Evolutionary conservation across 352 stramenopile species (phyloP).

Genomic region (Phytophthora podocarpi): DNA sequence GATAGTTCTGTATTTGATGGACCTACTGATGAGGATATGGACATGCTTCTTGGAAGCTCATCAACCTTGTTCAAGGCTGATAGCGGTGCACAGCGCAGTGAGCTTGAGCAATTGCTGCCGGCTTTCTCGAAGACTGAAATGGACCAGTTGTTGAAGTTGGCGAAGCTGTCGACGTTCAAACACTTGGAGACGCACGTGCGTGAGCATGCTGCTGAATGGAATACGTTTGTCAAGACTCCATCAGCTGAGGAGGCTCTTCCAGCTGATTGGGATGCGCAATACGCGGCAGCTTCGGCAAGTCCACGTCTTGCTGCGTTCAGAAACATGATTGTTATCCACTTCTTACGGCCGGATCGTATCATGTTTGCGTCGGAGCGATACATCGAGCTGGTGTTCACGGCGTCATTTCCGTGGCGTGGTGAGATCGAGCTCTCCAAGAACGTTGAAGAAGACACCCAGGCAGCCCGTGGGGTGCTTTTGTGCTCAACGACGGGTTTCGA

Average conservation of each 20-base stretch:
- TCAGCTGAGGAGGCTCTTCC: conserved; percentile 80
- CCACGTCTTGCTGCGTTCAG: conserved; percentile 79
- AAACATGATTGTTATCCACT: conserved; percentile 80
- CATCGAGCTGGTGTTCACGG: conserved; percentile 87
- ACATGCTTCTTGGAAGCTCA: conserved; percentile 67
- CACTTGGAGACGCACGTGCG: conserved; percentile 75
- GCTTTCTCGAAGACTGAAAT: conserved; percentile 71
- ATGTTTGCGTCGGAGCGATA: conserved; percentile 83
- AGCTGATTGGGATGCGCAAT: conserved; percentile 54
- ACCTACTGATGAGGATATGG: conserved; percentile 73
- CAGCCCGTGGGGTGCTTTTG: conserved; percentile 94
- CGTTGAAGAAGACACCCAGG: conserved; percentile 91
- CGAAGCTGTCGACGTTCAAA: conserved; percentile 78
- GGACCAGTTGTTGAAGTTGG: conserved; percentile 88
- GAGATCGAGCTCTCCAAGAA: conserved; percentile 95
- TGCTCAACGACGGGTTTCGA: conserved; percentile 98
- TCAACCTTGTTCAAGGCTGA: conserved; percentile 56
- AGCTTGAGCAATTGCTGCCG: conserved; percentile 57
- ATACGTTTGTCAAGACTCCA: conserved; percentile 77
- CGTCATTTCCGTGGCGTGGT: conserved; percentile 94
- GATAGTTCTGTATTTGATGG: conserved; percentile 52
- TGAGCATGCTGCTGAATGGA: conserved; percentile 70
- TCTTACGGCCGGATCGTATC: conserved; percentile 90
- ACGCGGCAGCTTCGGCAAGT: conserved; percentile 41
- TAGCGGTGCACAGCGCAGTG: conserved; percentile 36